Conservation (phyloP, 257 asterid genomes). For the Gentiana dahurica region DNA sequence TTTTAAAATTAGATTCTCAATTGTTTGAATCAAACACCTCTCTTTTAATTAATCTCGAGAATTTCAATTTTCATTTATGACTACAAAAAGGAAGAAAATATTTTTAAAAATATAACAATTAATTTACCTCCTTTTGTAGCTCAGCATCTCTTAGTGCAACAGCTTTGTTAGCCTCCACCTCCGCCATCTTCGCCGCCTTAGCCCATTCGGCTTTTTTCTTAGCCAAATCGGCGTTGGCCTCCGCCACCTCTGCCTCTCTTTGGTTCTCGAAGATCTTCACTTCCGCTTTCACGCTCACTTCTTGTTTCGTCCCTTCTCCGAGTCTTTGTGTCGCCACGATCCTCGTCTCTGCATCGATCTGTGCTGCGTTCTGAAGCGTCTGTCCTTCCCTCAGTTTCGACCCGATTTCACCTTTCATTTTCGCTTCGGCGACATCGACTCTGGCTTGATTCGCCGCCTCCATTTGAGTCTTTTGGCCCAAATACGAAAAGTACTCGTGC, state of each 20-base stretch:
- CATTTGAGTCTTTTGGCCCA: slow-evolving; percentile 66
- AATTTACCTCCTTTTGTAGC: slow-evolving; percentile 34
- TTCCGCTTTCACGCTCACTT: slow-evolving; percentile 33
- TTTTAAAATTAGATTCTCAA: too few species aligned
- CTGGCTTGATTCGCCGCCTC: slow-evolving; percentile 62
- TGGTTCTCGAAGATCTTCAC: slow-evolving; percentile 46
- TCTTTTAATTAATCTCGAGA: too few species aligned
- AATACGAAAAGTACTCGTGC: slow-evolving; percentile 57
- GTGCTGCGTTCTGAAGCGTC: slow-evolving; percentile 47
- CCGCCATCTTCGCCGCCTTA: slow-evolving; percentile 41
- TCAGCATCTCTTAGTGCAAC: slow-evolving; percentile 54
- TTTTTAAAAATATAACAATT: too few species aligned
- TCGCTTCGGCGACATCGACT: slow-evolving; percentile 50
- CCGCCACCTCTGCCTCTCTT: slow-evolving; percentile 54
- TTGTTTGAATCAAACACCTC: too few species aligned
- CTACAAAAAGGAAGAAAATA: too few species aligned
- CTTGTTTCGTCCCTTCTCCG: slow-evolving; percentile 57
- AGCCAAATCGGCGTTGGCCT: slow-evolving; percentile 41
- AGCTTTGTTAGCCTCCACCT: slow-evolving; percentile 51
- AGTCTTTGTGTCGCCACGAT: slow-evolving; percentile 35
- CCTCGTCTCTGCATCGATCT: slow-evolving; percentile 62
- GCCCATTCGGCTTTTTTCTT: slow-evolving; percentile 67
- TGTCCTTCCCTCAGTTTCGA: slow-evolving; percentile 40
- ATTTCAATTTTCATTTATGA: too few species aligned
- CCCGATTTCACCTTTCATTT: slow-evolving; percentile 60